Evolutionary conservation across 1,284 basidiomycete genomes (phyloP), one percentile per base, ranked within the genome.

Genomic region (Cutaneotrichosporon spelunceum): DNA sequence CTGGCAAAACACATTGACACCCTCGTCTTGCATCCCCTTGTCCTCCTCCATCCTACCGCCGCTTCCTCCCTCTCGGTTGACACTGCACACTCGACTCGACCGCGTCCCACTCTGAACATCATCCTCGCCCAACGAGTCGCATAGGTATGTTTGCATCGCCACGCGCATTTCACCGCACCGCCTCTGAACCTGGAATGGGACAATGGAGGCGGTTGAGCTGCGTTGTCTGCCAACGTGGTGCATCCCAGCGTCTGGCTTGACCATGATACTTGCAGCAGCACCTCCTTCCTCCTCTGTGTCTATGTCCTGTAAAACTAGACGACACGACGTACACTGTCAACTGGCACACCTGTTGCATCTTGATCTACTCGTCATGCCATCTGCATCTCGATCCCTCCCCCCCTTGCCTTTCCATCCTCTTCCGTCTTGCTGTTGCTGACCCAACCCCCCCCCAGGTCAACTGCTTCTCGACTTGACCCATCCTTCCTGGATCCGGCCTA

Each of bases 91-190:
- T 42, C 39, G 39, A 42, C 16, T 42, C 39, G 39, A 42, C 39
- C 6, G 19, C 39, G 19, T 9, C 30, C 30, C 8, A 33, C 30
- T 9, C 19, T 19, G 39, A 42, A 19, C 23, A 26, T 26, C 23
- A 11, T 39, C 39, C 39, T n/a, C n/a, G 19, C 34, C 52, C 21
- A 23, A 54, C 23, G 53, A 42, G n/a, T 27, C 39, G 53, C 53
- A 47, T 26, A 48, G 45, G 45, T 48, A 11, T 24, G 45, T 48
- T 19, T 6, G 30, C 30, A 10, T 30, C 30, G 10, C n/a, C n/a
- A n/a, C n/a, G n/a, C n/a, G n/a, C n/a, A n/a, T n/a, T n/a, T n/a
- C n/a, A n/a, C n/a, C n/a, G n/a, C n/a, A n/a, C n/a, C n/a, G n/a
- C n/a, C n/a, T n/a, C n/a, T n/a, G n/a, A n/a, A n/a, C n/a, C n/a